Base-by-base conservation (phyloP, 305 asterid genomes). In the Solanum hybrid region DNA sequence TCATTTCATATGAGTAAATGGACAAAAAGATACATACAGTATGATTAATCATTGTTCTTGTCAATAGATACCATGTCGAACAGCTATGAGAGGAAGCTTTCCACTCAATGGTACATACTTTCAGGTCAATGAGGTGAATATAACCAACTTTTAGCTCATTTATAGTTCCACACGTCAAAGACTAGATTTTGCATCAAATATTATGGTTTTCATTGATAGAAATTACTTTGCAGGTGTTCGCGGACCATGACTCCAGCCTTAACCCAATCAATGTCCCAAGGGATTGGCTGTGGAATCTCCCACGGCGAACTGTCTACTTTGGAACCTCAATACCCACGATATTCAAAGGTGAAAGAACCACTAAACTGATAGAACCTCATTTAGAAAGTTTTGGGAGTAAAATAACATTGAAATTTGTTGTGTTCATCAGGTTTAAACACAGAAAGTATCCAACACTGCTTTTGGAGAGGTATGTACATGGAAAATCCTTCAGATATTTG, bases 1-100 rank as follows among this genome's bases (percentile, higher is more conserved):
- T 57, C 46, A 61, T 57, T 22, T 61, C 75, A 61, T 33, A 85
- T 9, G 31, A 85, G 29, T 57, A 31, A 84, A 85, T 0, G 7
- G 74, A 34, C n/a, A 33, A 57, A 57, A 34, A 22, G 33, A 57
- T 46, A 29, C 40, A 31, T 31, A 31, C 51, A 33, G 13, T 57
- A 22, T 85, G 34, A 10, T 85, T 85, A 85, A 57, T 85, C 75
- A n/a, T 51, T 29, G 39, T 33, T 85, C 77, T 85, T 85, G 88
- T 86, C 90, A 88, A 92, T 95, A 97, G 99, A 93, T 97, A 93
- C 99, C 99, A 77, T 97, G 99, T 92, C 96, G 99, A 94, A 97
- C 99, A 89, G 99, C 99, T 87, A 97, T 95, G 99, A 94, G 97
- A 92, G 99, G 99, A 90, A 97, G 99, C 93, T 97, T 97, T 92